Conservation (phyloP, 805 yeast species). For the Lachancea mirantina region DNA sequence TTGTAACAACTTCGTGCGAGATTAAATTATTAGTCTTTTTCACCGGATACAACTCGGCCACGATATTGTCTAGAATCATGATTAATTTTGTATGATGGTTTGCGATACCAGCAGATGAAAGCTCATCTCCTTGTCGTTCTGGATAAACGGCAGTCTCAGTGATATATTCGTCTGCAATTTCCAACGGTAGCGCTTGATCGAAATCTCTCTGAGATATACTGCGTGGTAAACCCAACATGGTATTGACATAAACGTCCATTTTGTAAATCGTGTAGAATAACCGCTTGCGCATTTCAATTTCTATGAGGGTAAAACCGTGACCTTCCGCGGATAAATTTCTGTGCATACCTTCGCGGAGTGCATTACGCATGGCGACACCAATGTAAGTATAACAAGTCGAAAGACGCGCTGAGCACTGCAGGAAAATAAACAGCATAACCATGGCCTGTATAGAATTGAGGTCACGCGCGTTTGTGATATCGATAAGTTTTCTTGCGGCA, state of each 20-base stretch:
- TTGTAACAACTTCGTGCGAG: slow-evolving; percentile 46
- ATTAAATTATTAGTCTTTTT: slow-evolving; percentile 29
- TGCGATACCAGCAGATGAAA: slow-evolving; percentile 49
- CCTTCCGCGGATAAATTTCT: slow-evolving; percentile 50
- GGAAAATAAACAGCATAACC: slow-evolving; percentile 75
- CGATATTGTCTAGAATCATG: slow-evolving; percentile 62
- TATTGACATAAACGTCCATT: slow-evolving; percentile 84
- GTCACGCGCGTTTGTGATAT: slow-evolving; percentile 80
- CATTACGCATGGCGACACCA: slow-evolving; percentile 82
- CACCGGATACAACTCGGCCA: slow-evolving; percentile 63
- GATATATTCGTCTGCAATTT: slow-evolving; percentile 79
- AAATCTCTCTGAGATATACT: slow-evolving; percentile 70
- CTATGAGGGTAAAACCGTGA: slow-evolving; percentile 51
- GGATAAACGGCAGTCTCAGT: slow-evolving; percentile 45
- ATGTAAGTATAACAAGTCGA: slow-evolving; percentile 88
- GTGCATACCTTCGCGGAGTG: slow-evolving; percentile 79
- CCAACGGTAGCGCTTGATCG: slow-evolving; percentile 80
- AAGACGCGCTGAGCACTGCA: slow-evolving; percentile 83
- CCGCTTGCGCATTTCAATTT: slow-evolving; percentile 77
- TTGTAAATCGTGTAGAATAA: slow-evolving; percentile 84
- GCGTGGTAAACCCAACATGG: slow-evolving; percentile 82
- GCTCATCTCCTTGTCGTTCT: slow-evolving; percentile 20
- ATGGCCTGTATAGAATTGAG: slow-evolving; percentile 78
- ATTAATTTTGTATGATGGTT: slow-evolving; percentile 77
- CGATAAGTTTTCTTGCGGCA: slow-evolving; percentile 79